Base-by-base conservation (phyloP, 2,329 filamentous ascomycete species). In the Botrytis porri region DNA sequence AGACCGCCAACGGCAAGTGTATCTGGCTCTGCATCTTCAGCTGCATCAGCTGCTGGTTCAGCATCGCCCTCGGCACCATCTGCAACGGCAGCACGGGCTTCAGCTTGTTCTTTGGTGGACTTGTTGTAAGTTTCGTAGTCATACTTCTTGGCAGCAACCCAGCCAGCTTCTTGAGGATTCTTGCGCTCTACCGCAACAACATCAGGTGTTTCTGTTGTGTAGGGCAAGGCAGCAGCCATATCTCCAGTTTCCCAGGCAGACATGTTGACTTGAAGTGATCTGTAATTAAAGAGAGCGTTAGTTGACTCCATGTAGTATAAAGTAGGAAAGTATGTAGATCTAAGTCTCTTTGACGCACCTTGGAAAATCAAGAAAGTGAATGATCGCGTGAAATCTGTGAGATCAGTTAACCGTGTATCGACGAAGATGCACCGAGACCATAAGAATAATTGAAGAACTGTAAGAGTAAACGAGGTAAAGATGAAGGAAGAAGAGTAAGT, bases 211-310 rank as follows among this genome's bases (percentile, higher is more conserved):
- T 54, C 70, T 60, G 67, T 20, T 20, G 37, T 20, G 14, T 70
- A 66, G 10, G 80, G 78, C 41, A 84, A 79, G 32, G 83, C 82
- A n/a, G 74, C 77, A 73, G 78, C 76, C 78, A 83, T 74, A 10
- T 79, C 78, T 8, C 74, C 41, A 10, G 77, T 78, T 18, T 73
- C 75, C 76, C 77, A 79, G 43, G 65, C 71, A 74, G 75, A 60
- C 77, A 79, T 79, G 37, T 29, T 75, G 70, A 62, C 32, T 72
- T 48, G 3, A 35, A 41, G 48, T 41, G 29, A 41, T 51, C 70
- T 72, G 39, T 1, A 35, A 69, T 32, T 8, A 20, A 43, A 22
- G 18, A n/a, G 2, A 16, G 4, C n/a, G 20, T 72, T 45, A 48
- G 70, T 37, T 29, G 25, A 48, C 25, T 39, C 20, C 6, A 35